Base-by-base conservation (phyloP, 23 red algal genomes). In the Pyropia haitanensis region DNA sequence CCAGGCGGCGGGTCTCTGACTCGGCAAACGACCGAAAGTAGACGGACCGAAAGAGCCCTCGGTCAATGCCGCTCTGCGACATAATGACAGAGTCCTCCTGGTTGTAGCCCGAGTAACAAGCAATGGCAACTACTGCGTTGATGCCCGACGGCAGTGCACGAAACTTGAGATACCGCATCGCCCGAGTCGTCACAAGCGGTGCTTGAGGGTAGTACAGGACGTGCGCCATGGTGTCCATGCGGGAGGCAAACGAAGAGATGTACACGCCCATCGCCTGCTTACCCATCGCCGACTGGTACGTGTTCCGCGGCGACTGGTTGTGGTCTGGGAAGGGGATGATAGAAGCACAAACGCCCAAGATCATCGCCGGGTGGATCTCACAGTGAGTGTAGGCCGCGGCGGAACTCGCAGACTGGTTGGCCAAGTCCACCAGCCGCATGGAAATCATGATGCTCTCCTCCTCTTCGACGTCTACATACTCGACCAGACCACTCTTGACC, bases 251-350 rank as follows among this genome's bases (percentile, higher is more conserved):
- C 65, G 91, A 91, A 1, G 94, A 91, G 21, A 91, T 80, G 64
- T 98, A 98, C 9, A 98, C 81, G 66, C 94, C 94, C 94, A 98
- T 98, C 0, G 94, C 94, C 56, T 98, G 94, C 66, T 98, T 98
- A 49, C 94, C 94, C 94, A 98, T 98, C 10, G 94, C 94, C 28
- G 94, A 82, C 64, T 98, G 94, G 63, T 98, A 98, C 23, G 94
- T 98, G 57, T 98, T 98, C 44, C 94, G 94, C 51, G 94, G 94
- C 30, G 80, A 88, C 75, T 98, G 94, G 60, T 98, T 98, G 66
- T 98, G 94, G 63, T 98, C 94, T 3, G 94, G 94, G 57, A 98
- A 98, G 2, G 94, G 94, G 44, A 98, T 98, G 61, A 98, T 98
- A 21, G 94, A 98, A n/a, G 71, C 94, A 76, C 94, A 98, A 7